phyloP scores from a whole-genome alignment of 768 basidiomycete genomes.

The Leccinum disarticulatum region DNA sequence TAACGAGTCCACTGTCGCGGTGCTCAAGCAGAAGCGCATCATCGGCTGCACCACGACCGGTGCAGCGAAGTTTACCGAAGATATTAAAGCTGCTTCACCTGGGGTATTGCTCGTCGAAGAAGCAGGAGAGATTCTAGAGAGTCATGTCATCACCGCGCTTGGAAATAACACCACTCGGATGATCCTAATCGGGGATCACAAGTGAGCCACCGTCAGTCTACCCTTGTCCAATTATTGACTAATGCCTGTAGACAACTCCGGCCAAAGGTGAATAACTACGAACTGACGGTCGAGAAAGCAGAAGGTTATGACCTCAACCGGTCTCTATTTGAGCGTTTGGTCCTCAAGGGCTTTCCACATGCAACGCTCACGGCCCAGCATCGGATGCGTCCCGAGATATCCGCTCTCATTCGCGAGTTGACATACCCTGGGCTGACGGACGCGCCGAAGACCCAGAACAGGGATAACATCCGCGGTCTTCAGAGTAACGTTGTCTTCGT shows the following conservation, averaged over 20 bases:
- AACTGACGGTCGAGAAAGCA: constrained; percentile 64
- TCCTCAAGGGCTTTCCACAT: constrained; percentile 63
- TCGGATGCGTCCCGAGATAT: constrained; percentile 76
- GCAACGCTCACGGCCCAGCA: constrained; percentile 55
- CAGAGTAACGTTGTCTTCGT: constrained; percentile 62
- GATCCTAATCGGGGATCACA: constrained; percentile 72
- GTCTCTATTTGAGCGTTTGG: constrained; percentile 69
- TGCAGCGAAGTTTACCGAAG: constrained; percentile 57
- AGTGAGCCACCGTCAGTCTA: constrained; percentile 42
- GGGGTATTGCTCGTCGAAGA: constrained; percentile 66
- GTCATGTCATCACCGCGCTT: constrained; percentile 61
- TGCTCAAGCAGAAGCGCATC: constrained; percentile 49
- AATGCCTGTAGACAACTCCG: constrained; percentile 55
- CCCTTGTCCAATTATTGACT: not conserved
- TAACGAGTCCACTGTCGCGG: constrained; percentile 29
- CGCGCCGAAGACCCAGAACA: constrained; percentile 46
- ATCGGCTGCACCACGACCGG: constrained; percentile 71
- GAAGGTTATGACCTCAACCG: constrained; percentile 66
- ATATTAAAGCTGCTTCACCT: constrained; percentile 47
- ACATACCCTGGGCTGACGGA: constrained; percentile 68
- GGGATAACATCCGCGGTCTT: constrained; percentile 54
- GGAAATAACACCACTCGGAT: constrained; percentile 47
- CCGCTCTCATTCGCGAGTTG: constrained; percentile 54
- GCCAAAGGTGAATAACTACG: constrained; percentile 68
- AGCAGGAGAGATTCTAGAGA: constrained; percentile 71